Percentiles rank a stretch among this genome's conserved stretches.
phyloP scores from a whole-genome alignment of 257 asterid species.

The Fraxinus excelsior region DNA sequence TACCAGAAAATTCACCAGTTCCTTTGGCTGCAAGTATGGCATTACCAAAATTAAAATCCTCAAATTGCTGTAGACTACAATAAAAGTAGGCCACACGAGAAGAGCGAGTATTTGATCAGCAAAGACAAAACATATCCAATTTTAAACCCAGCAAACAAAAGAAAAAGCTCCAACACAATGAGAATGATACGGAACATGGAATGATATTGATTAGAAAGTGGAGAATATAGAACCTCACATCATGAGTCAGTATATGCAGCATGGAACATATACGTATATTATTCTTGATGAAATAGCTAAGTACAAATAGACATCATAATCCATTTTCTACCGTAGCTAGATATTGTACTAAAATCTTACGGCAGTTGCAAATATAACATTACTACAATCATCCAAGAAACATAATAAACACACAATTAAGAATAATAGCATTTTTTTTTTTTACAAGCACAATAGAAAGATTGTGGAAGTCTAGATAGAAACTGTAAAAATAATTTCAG shows the following conservation, averaged over 20 bases:
- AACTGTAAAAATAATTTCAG: neutral
- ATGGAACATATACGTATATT: neutral
- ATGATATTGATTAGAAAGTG: neutral
- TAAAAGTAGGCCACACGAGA: neutral
- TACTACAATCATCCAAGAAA: slow-evolving; percentile 11
- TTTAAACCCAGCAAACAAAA: neutral
- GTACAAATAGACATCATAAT: slow-evolving; percentile 4
- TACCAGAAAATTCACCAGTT: slow-evolving; percentile 72
- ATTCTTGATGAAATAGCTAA: slow-evolving; percentile 1
- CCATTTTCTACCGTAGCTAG: slow-evolving; percentile 12
- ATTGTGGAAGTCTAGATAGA: neutral
- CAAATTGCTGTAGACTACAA: slow-evolving; percentile 9
- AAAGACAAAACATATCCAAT: neutral
- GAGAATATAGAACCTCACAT: neutral
- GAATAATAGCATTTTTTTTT: neutral
- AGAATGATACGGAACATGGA: neutral
- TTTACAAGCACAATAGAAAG: neutral
- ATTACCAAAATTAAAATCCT: slow-evolving; percentile 21
- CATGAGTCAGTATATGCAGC: slow-evolving; percentile 2
- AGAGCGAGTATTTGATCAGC: neutral
- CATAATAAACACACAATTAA: neutral
- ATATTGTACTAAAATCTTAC: neutral
- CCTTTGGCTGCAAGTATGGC: slow-evolving; percentile 74
- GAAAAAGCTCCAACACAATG: neutral
- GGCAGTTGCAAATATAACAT: slow-evolving; percentile 18